phyloP scores from a whole-genome alignment of 805 yeast genomes.

The Grigorovia jiainica region DNA sequence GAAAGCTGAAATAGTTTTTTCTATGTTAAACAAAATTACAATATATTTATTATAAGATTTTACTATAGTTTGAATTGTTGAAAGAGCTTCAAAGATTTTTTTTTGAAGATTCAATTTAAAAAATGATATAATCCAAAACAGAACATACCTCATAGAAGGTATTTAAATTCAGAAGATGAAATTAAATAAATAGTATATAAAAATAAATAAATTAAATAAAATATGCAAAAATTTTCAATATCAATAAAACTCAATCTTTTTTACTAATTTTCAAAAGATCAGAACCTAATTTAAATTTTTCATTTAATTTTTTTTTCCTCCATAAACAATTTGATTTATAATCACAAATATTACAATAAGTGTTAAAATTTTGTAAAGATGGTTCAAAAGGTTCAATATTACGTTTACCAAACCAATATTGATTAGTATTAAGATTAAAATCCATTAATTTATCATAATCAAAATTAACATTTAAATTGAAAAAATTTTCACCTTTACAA shows the following conservation, averaged over 20 bases:
- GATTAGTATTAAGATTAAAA: slow-evolving; percentile 29
- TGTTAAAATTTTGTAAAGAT: slow-evolving; percentile 26
- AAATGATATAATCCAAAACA: no score
- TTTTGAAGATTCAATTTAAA: no score
- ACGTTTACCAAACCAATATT: slow-evolving; percentile 53
- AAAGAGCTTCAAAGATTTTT: no score
- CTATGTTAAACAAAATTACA: no score
- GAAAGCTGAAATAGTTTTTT: no score
- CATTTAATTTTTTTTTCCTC: slow-evolving; percentile 21
- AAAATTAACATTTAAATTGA: slow-evolving; percentile 33
- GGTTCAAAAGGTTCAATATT: slow-evolving; percentile 36
- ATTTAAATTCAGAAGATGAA: no score
- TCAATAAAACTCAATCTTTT: no score
- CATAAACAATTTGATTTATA: slow-evolving; percentile 38
- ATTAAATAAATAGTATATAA: neutral
- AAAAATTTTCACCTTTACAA: slow-evolving; percentile 35
- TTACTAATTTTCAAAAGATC: slow-evolving; percentile 1
- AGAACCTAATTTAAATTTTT: slow-evolving; percentile 10
- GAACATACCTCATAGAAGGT: no score
- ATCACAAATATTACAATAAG: slow-evolving; percentile 47
- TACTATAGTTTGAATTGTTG: no score
- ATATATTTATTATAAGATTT: no score
- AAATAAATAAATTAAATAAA: neutral
- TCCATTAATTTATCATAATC: slow-evolving; percentile 24
- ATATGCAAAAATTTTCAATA: no score